Evolutionary conservation across 208 protist species (phyloP).

Genomic region (Naegleria fowleri): DNA sequence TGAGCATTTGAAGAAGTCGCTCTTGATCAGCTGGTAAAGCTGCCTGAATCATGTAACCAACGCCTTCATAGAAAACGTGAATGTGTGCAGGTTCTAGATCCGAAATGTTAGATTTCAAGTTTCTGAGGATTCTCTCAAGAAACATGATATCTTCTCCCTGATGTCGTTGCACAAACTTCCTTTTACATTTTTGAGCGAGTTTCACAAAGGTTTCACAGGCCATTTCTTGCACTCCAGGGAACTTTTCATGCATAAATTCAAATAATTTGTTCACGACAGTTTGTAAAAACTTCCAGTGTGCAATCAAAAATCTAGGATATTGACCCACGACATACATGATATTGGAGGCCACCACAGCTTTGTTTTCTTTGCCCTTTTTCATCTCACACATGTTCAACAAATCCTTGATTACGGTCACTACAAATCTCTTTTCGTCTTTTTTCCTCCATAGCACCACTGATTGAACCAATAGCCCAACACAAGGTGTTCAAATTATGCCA

Average conservation of each 20-base stretch:
- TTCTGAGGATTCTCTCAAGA: slow-evolving; percentile 79
- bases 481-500: slow-evolving; percentile 95
- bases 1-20: slow-evolving; percentile 70
- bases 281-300: slow-evolving; percentile 94
- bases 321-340: slow-evolving; percentile 99
- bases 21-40: slow-evolving; percentile 50
- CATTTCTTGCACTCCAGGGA: slow-evolving; percentile 99
- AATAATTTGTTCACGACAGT: slow-evolving; percentile 98
- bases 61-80: slow-evolving; percentile 93
- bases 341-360: slow-evolving; percentile 96
- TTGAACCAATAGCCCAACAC: slow-evolving; percentile 98
- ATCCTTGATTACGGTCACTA: slow-evolving; percentile 94
- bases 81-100: slow-evolving; percentile 82
- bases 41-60: slow-evolving; percentile 82
- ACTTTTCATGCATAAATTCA: slow-evolving; percentile 98
- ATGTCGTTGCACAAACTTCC: slow-evolving; percentile 70
- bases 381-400: slow-evolving; percentile 92
- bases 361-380: slow-evolving; percentile 91
- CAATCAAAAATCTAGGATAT: slow-evolving; percentile 95
- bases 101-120: slow-evolving; percentile 74
- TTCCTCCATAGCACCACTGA: slow-evolving; percentile 87
- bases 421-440: slow-evolving; percentile 93
- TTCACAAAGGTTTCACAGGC: slow-evolving; percentile 99
- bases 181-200: slow-evolving; percentile 86
- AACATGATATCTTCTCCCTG: slow-evolving; percentile 66